Evolutionary conservation across 2,329 filamentous ascomycete genomes (phyloP), one percentile per base, ranked within the genome.

Genomic region (Stagonosporopsis tanaceti): DNA sequence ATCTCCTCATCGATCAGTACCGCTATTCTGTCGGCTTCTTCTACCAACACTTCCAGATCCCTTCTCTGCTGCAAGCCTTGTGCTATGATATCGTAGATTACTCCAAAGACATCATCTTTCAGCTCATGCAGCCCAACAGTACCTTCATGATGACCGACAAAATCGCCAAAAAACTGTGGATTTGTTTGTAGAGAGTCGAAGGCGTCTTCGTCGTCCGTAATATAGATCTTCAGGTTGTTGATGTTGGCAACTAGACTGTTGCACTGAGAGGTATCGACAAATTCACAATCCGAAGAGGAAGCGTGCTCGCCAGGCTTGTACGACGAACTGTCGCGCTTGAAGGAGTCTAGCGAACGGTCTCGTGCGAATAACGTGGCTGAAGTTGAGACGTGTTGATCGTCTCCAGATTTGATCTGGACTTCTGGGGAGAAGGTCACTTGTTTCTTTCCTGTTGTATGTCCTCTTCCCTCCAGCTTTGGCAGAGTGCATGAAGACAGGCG

Each of bases 141-240:
- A 14, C 54, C 48, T 12, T 57, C 17, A 30, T 47, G n/a, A 4
- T 39, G 11, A 5, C 42, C 38, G 3, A 52, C 25, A 30, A 4
- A 32, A 4, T 42, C 32, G 11, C 20, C 6, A n/a, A 37, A 22
- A 2, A 32, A 9, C 1, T 20, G 3, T 9, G 17, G 24, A 3
- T 52, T 5, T 4, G 2, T 20, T 6, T 27, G 8, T 1, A 45
- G 30, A 1, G 6, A 17, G 2, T 51, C 37, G 20, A 52, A 52
- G 3, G 54, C 47, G 6, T 44, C 24, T 25, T 48, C 30, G 14
- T 52, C 47, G 20, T 57, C 42, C 0, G 54, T 57, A 27, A 52
- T 25, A 25, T 44, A 48, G 37, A 52, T 22, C 5, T 57, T 57
- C 30, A 57, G 54, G 9, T 52, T 39, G 12, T 15, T 25, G 24